Conservation (phyloP, 1,284 basidiomycete species). For the Ceratobasidium sp. region DNA sequence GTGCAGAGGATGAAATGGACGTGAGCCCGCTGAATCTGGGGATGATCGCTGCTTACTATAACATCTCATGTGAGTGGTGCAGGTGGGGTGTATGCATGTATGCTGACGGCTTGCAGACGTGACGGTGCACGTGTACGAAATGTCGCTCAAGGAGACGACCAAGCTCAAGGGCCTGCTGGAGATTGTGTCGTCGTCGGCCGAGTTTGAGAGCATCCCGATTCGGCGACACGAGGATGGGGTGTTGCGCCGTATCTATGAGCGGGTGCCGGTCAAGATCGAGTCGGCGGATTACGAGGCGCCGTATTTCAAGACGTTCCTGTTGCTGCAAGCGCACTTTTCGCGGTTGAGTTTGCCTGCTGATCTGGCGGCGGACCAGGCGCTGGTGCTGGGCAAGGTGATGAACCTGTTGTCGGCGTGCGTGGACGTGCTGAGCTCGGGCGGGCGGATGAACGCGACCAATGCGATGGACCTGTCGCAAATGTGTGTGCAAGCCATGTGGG, state of each 20-base stretch:
- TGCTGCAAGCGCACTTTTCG: slow-evolving; percentile 97
- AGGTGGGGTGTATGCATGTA: slow-evolving; percentile 52
- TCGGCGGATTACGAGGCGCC: slow-evolving; percentile 93
- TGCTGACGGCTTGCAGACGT: slow-evolving; percentile 71
- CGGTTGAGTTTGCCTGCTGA: slow-evolving; percentile 92
- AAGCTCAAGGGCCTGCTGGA: slow-evolving; percentile 97
- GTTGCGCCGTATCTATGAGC: slow-evolving; percentile 91
- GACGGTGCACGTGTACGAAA: slow-evolving; percentile 95
- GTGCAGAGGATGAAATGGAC: slow-evolving; percentile 91
- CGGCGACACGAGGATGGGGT: slow-evolving; percentile 89
- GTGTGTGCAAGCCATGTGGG: slow-evolving; percentile 99
- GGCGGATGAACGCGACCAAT: slow-evolving; percentile 92
- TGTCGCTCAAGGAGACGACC: slow-evolving; percentile 96
- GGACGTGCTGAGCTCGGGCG: slow-evolving; percentile 98
- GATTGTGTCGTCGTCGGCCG: slow-evolving; percentile 95
- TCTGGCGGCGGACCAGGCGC: slow-evolving; percentile 89
- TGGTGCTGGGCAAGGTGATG: slow-evolving; percentile 90
- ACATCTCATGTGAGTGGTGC: slow-evolving; percentile 85
- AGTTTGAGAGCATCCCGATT: slow-evolving; percentile 96
- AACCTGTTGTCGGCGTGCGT: slow-evolving; percentile 94
- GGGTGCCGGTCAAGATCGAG: slow-evolving; percentile 94
- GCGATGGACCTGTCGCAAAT: slow-evolving; percentile 99
- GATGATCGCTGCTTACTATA: slow-evolving; percentile 97
- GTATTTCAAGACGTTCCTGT: slow-evolving; percentile 97
- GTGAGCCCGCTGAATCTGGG: slow-evolving; percentile 91